Conservation (phyloP, 2,329 filamentous ascomycete species). For the Lasiodiplodia citricola region DNA sequence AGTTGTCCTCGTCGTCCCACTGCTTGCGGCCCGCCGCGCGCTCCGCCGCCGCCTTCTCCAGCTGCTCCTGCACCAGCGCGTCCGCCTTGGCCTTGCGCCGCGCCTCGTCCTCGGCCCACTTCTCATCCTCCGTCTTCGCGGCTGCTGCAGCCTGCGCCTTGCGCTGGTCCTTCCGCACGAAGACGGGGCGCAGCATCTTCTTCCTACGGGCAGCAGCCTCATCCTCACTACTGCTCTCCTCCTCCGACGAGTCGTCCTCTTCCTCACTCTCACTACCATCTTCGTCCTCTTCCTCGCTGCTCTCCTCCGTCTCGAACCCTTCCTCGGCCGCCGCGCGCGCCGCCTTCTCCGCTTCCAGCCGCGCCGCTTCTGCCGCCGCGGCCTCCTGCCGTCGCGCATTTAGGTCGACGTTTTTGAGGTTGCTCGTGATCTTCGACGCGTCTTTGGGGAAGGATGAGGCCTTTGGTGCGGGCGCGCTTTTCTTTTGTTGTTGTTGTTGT, state of each 20-base stretch:
- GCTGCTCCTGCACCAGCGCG: conserved; percentile 83
- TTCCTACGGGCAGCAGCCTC: conserved; percentile 58
- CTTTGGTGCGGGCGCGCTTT: conserved; percentile 46
- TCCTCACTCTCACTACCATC: conserved; percentile 28
- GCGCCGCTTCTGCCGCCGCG: conserved; percentile 34
- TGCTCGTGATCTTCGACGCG: conserved; percentile 46
- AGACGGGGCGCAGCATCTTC: conserved; percentile 67
- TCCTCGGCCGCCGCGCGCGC: conserved; percentile 53
- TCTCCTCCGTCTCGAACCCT: conserved; percentile 64
- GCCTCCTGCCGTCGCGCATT: conserved; percentile 39
- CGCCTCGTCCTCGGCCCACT: conserved; percentile 56
- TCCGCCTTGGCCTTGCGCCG: conserved; percentile 75
- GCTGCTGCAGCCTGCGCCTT: conserved; percentile 36
- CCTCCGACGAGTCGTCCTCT: conserved; percentile 44
- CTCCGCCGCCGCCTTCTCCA: conserved; percentile 76
- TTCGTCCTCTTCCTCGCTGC: conserved; percentile 28
- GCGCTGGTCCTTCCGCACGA: conserved; percentile 68
- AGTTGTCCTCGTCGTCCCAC: conserved; percentile 76
- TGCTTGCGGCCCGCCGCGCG: conserved; percentile 77
- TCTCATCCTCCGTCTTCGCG: conserved; percentile 45
- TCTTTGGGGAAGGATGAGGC: conserved; percentile 55
- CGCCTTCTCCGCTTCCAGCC: conserved; percentile 33
- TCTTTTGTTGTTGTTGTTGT: conserved; percentile 35
- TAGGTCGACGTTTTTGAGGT: conserved; percentile 50
- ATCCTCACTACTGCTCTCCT: conserved; percentile 60